Evolutionary conservation across 306 rosid species (phyloP).

Genomic region (Amphicarpaea edgeworthii): DNA sequence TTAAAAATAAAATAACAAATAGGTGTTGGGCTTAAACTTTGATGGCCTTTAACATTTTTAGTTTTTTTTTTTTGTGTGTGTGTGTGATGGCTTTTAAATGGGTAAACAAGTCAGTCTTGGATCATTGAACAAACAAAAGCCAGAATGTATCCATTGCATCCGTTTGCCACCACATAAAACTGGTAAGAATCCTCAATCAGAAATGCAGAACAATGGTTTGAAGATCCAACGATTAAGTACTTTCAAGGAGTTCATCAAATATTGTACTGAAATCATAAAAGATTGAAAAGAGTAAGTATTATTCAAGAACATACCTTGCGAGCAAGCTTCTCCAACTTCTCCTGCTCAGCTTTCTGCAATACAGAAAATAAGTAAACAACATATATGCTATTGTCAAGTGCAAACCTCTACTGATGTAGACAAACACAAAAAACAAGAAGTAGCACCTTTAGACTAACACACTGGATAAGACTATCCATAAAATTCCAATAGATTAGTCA

Average conservation of each 20-base stretch:
- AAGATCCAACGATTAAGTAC: constrained; percentile 28
- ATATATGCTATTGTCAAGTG: not conserved
- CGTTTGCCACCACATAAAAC: constrained; percentile 14
- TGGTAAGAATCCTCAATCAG: constrained; percentile 20
- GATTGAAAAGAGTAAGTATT: constrained; percentile 12
- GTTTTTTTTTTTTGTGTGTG: not conserved
- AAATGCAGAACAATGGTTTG: constrained; percentile 7
- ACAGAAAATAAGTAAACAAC: constrained; percentile 36
- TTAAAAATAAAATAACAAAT: not conserved
- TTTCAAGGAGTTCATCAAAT: not conserved
- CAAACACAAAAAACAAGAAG: not conserved
- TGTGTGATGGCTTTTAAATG: not conserved
- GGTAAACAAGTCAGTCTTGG: not conserved
- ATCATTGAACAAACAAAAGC: constrained; percentile 22
- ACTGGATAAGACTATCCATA: not conserved
- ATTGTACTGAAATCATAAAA: not conserved
- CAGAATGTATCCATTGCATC: not conserved
- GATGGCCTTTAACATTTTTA: not conserved
- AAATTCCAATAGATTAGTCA: not conserved
- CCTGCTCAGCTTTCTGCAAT: constrained; percentile 74
- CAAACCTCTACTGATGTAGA: constrained; percentile 14
- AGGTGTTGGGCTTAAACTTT: not conserved
- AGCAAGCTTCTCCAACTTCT: constrained; percentile 79
- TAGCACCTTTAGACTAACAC: constrained; percentile 4
- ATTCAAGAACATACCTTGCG: constrained; percentile 64